Conservation (phyloP, 345 rosid species). For the Hypericum androsaemum region DNA sequence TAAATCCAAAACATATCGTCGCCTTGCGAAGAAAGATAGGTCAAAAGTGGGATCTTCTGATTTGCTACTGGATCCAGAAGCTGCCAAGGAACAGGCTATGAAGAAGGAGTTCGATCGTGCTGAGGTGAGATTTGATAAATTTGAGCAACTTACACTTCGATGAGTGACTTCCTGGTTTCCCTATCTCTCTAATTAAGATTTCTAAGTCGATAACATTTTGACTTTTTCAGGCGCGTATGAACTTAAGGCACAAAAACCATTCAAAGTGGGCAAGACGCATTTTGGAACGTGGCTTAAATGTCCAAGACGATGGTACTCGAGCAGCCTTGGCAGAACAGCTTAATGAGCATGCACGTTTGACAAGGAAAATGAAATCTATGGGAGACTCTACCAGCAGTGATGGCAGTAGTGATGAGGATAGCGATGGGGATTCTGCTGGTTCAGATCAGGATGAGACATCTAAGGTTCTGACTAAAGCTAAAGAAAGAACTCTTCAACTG, state of each 20-base stretch:
- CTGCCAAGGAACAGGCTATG: constrained; percentile 65
- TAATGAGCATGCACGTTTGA: constrained; percentile 55
- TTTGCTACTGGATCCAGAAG: constrained; percentile 68
- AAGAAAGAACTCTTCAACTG: constrained; percentile 55
- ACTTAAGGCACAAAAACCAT: constrained; percentile 67
- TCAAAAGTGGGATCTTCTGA: constrained; percentile 33
- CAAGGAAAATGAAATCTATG: constrained; percentile 74
- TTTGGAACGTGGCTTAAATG: constrained; percentile 55
- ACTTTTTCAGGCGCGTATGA: constrained; percentile 66
- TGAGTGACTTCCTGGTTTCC: neutral
- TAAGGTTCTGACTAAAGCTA: constrained; percentile 53
- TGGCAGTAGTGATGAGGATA: constrained; percentile 50
- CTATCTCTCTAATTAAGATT: constrained; percentile 1
- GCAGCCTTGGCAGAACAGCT: constrained; percentile 85
- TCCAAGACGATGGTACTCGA: constrained; percentile 73
- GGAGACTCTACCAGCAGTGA: constrained; percentile 57
- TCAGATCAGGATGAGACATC: constrained; percentile 46
- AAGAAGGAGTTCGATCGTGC: constrained; percentile 72
- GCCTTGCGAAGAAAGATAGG: constrained; percentile 59
- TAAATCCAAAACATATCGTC: constrained; percentile 80
- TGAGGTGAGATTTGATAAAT: constrained; percentile 43
- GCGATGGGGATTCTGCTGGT: constrained; percentile 30
- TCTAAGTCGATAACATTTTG: constrained; percentile 6
- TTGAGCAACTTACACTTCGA: neutral
- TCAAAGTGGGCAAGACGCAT: constrained; percentile 78